Percentiles rank a stretch among this genome's conserved stretches.
Evolutionary conservation across 2,329 filamentous ascomycete genomes (phyloP).

Genomic region (Cordyceps militaris): DNA sequence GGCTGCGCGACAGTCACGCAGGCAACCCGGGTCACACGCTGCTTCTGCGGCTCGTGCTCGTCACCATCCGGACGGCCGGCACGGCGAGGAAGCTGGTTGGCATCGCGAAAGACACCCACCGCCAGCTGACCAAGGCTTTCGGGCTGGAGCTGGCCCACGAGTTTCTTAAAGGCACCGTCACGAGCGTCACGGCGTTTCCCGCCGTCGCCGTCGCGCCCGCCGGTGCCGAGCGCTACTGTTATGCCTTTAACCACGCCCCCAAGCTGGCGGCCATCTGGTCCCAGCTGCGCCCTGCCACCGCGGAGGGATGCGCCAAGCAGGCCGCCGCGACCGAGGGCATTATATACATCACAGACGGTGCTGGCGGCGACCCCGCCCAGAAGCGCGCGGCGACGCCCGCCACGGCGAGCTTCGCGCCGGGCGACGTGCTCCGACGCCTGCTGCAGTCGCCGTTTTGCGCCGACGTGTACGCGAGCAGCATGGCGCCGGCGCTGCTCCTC

Average conservation of each 20-base stretch:
- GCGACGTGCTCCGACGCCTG: slow-evolving; percentile 17
- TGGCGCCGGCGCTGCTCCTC: slow-evolving; percentile 30
- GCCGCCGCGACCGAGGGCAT: slow-evolving; percentile 24
- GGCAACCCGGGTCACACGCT: slow-evolving; percentile 1
- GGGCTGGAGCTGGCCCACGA: slow-evolving; percentile 24
- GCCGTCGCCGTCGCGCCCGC: slow-evolving; percentile 18
- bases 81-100: slow-evolving; percentile 10
- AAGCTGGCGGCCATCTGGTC: slow-evolving; percentile 34
- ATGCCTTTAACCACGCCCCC: slow-evolving; percentile 30
- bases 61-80: not conserved
- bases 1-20: not conserved
- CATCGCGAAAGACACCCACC: slow-evolving; percentile 13
- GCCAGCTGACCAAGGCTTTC: slow-evolving; percentile 22
- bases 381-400: not conserved
- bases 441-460: slow-evolving; percentile 24
- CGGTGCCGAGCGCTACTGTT: slow-evolving; percentile 17
- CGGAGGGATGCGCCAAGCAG: not conserved
- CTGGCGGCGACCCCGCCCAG: slow-evolving; percentile 18
- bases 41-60: not conserved
- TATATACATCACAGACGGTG: slow-evolving; percentile 20
- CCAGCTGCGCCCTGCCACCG: slow-evolving; percentile 17
- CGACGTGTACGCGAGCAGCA: slow-evolving; percentile 21
- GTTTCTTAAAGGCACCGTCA: slow-evolving; percentile 29
- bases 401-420: not conserved
- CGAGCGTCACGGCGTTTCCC: slow-evolving; percentile 22